phyloP scores from a whole-genome alignment of 768 basidiomycete genomes.

The Panus rudis region DNA sequence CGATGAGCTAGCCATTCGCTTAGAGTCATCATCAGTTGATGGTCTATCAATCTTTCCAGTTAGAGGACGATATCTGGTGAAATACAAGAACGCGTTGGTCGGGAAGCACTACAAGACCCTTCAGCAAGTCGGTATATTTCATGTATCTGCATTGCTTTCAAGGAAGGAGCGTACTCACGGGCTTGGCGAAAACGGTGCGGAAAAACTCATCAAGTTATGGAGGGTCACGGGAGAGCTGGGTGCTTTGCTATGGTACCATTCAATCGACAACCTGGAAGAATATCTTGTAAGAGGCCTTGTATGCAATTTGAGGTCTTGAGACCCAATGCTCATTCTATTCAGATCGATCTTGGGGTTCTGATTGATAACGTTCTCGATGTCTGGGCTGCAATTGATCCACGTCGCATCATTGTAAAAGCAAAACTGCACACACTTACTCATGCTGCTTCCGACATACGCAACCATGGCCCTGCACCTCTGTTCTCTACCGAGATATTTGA shows the following conservation, averaged over 20 bases:
- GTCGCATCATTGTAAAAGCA: conserved; percentile 6
- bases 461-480: conserved; percentile 27
- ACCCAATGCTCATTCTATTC: conserved; percentile 22
- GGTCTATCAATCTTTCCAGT: neutral
- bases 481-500: conserved; percentile 34
- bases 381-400: conserved; percentile 9
- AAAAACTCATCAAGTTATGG: conserved; percentile 13
- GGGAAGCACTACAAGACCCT: conserved; percentile 36
- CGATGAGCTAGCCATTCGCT: neutral
- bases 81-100: conserved; percentile 31
- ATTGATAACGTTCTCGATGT: conserved; percentile 12
- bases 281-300: conserved; percentile 13
- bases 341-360: conserved; percentile 8
- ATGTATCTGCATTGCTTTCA: too few species aligned
- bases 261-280: conserved; percentile 13
- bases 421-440: conserved; percentile 15
- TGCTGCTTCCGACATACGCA: conserved; percentile 8
- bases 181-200: conserved; percentile 11
- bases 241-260: conserved; percentile 15
- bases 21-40: neutral
- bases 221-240: conserved; percentile 11
- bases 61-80: neutral
- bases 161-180: too few species aligned
- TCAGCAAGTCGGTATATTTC: conserved; percentile 30
- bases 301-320: too few species aligned